phyloP scores from a whole-genome alignment of 1,139 yeast species.

The Taiozyma sp. region DNA sequence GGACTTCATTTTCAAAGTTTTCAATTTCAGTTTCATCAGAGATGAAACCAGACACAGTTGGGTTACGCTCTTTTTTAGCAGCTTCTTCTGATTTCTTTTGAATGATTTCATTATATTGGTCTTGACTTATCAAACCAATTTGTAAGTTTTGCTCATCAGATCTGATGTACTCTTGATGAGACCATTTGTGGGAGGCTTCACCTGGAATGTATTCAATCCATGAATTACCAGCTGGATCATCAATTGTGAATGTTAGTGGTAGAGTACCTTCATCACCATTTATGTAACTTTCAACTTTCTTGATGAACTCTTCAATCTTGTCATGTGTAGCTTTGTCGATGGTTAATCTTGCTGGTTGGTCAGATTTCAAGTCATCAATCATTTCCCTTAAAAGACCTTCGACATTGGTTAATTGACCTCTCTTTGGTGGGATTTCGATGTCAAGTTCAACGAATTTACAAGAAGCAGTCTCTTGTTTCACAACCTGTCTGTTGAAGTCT shows the following conservation, averaged over 20 bases:
- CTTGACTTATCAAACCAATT: constrained; percentile 83
- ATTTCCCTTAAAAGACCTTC: constrained; percentile 87
- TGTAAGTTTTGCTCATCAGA: constrained; percentile 85
- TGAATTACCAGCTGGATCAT: constrained; percentile 97
- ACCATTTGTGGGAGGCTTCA: constrained; percentile 89
- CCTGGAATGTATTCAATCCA: constrained; percentile 93
- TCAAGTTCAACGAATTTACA: constrained; percentile 82
- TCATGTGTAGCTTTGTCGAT: constrained; percentile 71
- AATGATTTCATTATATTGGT: constrained; percentile 56
- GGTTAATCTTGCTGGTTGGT: constrained; percentile 74
- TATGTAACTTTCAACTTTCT: constrained; percentile 52
- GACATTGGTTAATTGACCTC: constrained; percentile 88
- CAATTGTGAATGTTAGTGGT: constrained; percentile 77
- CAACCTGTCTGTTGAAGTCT: constrained; percentile 87
- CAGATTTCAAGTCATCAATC: constrained; percentile 74
- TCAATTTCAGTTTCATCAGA: constrained; percentile 79
- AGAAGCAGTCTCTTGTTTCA: constrained; percentile 85
- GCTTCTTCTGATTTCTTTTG: constrained; percentile 29
- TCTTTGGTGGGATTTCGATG: constrained; percentile 91
- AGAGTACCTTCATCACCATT: constrained; percentile 62
- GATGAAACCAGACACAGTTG: constrained; percentile 51
- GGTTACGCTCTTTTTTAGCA: constrained; percentile 40
- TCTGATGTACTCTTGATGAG: constrained; percentile 77
- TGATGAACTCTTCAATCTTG: constrained; percentile 68
- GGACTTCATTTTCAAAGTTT: constrained; percentile 84